Base-by-base conservation (phyloP, 257 asterid genomes). In the Catharanthus roseus region DNA sequence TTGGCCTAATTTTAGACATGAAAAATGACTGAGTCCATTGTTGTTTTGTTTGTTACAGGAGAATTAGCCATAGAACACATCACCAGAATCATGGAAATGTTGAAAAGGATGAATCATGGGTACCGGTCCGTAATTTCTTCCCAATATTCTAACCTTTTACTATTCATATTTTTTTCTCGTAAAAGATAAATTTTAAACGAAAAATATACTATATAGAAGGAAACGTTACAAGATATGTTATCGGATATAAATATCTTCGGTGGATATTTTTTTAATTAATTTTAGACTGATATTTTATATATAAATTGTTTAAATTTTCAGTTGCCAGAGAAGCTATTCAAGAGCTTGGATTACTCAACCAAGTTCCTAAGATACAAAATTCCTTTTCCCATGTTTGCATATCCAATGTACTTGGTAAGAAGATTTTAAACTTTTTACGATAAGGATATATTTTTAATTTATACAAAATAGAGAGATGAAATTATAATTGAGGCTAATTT, bases 41-140 rank as follows among this genome's bases (percentile, higher is more conserved):
- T 49, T 6, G 31, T 31, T 10, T 31, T 10, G 55, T 19, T 1
- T 4, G 34, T 56, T 66, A 61, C 76, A 83, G 87, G 87, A 83
- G 87, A 72, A 80, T 83, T 68, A 83, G 87, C 77, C 87, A 83
- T 47, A 75, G 75, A 64, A 80, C 80, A 55, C 87, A 83, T 58
- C 87, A 83, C 65, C 81, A 78, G 58, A 83, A 83, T 42, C 87
- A 83, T 71, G 87, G 87, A 45, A 76, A 83, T 71, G 85, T 83
- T 34, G 85, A 83, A 18, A 73, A 66, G 10, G 87, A 83, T 41
- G 87, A 83, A 65, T 80, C 85, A 28, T 83, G 87, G 87, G 87
- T 83, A 47, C 87, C 87, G 78, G 87, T n/a, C n/a, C n/a, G n/a
- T 83, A 83, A 72, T n/a, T 13, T 5, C 7, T 3, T 42, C 0